A percentile compares a stretch with the other conserved stretches of the same genome.
These are phyloP conservation scores for Penicillium desertorum DNA, from an alignment of 495 filamentous ascomycete species.

Conservation along the genomic window DNA sequence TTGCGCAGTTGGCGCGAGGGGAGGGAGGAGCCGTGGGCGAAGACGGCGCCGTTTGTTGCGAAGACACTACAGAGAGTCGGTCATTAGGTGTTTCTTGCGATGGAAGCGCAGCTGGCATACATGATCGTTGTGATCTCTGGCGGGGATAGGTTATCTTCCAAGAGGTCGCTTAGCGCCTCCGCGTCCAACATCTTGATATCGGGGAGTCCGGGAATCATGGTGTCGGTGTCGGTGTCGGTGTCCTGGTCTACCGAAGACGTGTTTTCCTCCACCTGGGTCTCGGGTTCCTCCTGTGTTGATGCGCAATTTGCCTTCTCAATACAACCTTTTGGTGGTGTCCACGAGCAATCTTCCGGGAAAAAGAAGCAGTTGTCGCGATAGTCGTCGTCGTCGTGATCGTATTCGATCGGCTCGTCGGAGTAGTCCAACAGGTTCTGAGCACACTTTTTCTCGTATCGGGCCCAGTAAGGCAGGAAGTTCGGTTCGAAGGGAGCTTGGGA, in stretches of 20 bases:
- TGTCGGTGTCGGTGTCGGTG: slow-evolving; percentile 25
- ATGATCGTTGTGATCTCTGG: slow-evolving; percentile 51
- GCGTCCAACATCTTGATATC: slow-evolving; percentile 52
- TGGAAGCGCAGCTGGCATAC: slow-evolving; percentile 22
- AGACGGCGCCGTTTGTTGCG: slow-evolving; percentile 49
- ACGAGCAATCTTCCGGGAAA: slow-evolving; percentile 50
- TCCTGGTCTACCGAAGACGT: slow-evolving; percentile 1
- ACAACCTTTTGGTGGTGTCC: slow-evolving; percentile 40
- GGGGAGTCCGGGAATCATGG: slow-evolving; percentile 49
- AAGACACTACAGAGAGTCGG: slow-evolving; percentile 31
- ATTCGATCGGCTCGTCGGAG: slow-evolving; percentile 48
- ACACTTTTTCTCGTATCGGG: slow-evolving; percentile 39
- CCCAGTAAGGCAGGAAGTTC: slow-evolving; percentile 45
- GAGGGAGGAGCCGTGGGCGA: slow-evolving; percentile 47
- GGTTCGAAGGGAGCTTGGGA: slow-evolving; percentile 15
- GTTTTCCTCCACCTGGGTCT: slow-evolving; percentile 9
- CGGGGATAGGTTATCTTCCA: slow-evolving; percentile 49
- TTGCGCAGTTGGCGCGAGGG: slow-evolving; percentile 46
- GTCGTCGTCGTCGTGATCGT: slow-evolving; percentile 50
- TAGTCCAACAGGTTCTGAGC: slow-evolving; percentile 43
- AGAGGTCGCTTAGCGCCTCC: slow-evolving; percentile 46
- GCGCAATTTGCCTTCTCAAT: slow-evolving; percentile 22
- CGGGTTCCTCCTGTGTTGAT: slow-evolving; percentile 7
- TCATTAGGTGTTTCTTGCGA: not conserved
- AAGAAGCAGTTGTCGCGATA: slow-evolving; percentile 50